Percentiles rank a stretch among this genome's conserved stretches.
Evolutionary conservation across 768 basidiomycete genomes (phyloP).

Genomic region (Amanita inopinata): DNA sequence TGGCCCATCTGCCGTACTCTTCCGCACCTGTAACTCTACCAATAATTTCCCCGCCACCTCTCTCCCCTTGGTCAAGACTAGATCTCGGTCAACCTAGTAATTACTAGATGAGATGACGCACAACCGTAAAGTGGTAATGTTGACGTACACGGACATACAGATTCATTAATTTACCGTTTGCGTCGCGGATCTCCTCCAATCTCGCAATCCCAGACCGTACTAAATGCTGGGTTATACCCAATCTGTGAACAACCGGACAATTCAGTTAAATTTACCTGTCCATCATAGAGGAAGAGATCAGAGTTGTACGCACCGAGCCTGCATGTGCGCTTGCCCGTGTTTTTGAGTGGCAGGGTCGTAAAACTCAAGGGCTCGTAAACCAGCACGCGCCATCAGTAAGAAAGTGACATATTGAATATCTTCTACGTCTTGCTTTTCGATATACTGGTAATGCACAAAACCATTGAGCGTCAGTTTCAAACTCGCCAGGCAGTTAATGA

Average conservation of each 20-base stretch:
- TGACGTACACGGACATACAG: constrained; percentile 59
- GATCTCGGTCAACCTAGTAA: constrained; percentile 58
- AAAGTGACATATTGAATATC: constrained; percentile 78
- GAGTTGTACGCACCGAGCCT: constrained; percentile 55
- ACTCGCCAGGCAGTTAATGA: too few relatives aligned
- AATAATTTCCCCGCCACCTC: constrained; percentile 65
- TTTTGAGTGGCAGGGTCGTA: constrained; percentile 76
- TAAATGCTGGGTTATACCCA: constrained; percentile 78
- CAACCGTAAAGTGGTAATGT: too few relatives aligned
- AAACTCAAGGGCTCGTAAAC: constrained; percentile 69
- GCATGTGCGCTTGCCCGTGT: constrained; percentile 88
- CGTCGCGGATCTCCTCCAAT: constrained; percentile 57
- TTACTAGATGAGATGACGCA: neutral
- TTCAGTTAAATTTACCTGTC: constrained; percentile 6
- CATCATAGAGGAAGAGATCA: constrained; percentile 5
- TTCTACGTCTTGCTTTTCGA: constrained; percentile 54
- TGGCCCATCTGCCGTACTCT: constrained; percentile 75
- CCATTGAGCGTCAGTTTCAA: too few relatives aligned
- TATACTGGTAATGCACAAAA: constrained; percentile 37
- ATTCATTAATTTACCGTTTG: constrained; percentile 51
- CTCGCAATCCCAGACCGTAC: constrained; percentile 60
- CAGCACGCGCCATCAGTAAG: constrained; percentile 80
- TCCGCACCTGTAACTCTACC: constrained; percentile 73
- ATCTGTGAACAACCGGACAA: constrained; percentile 26
- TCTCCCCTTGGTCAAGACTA: constrained; percentile 56